Evolutionary conservation across 2,329 filamentous ascomycete genomes (phyloP).

Genomic region (Fusarium paranaense): DNA sequence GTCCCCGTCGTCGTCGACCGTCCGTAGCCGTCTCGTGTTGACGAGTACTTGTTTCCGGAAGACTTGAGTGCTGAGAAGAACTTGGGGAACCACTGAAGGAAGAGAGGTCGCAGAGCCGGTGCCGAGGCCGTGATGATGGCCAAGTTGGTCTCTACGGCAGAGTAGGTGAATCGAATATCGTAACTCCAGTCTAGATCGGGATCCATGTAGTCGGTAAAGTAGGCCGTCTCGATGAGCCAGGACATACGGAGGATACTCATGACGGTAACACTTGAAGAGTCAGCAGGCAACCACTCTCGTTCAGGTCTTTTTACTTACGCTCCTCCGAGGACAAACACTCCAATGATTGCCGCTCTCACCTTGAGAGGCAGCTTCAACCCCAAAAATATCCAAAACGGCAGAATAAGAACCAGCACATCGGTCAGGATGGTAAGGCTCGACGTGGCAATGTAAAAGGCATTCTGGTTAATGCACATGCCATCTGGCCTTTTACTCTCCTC

Average conservation of each 20-base stretch:
- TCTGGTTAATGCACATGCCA: conserved; percentile 48
- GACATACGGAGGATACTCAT: conserved; percentile 50
- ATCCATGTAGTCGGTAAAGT: conserved; percentile 7
- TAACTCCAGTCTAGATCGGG: conserved; percentile 38
- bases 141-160: conserved; percentile 51
- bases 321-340: conserved; percentile 53
- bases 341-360: conserved; percentile 53
- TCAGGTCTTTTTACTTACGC: conserved; percentile 44
- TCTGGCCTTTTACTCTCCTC: conserved; percentile 9
- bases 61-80: conserved; percentile 44
- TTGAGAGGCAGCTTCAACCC: conserved; percentile 52
- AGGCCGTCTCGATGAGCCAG: conserved; percentile 39
- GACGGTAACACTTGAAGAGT: conserved; percentile 45
- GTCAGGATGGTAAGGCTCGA: conserved; percentile 54
- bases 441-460: conserved; percentile 47
- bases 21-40: conserved; percentile 23
- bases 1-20: conserved; percentile 1
- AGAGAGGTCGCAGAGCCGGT: conserved; percentile 51
- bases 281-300: neutral
- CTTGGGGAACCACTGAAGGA: conserved; percentile 49
- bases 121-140: conserved; percentile 52
- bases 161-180: conserved; percentile 50
- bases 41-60: conserved; percentile 21
- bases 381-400: conserved; percentile 56
- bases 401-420: conserved; percentile 53